A percentile compares a stretch with the other conserved stretches of the same genome.
phyloP scores from a whole-genome alignment of 768 basidiomycete genomes.

The Russula abietina region DNA sequence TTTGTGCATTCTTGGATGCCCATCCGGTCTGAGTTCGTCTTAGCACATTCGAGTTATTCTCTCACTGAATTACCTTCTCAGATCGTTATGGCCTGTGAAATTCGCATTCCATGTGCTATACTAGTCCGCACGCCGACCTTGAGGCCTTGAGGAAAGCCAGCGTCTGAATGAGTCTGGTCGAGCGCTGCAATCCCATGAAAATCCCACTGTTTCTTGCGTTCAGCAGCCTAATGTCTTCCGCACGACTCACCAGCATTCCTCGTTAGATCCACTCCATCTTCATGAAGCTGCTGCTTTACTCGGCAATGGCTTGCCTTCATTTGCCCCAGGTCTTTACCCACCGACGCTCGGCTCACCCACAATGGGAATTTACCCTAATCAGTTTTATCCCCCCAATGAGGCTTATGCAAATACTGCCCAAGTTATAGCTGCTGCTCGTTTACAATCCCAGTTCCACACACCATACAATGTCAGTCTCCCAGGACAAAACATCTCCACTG shows the following conservation, averaged over 20 bases:
- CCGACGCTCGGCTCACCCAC: conserved; percentile 39
- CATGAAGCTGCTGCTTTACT: conserved; percentile 66
- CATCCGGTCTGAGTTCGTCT: too few relatives aligned
- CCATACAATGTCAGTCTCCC: conserved; percentile 41
- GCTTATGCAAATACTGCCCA: conserved; percentile 47
- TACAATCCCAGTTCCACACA: conserved; percentile 50
- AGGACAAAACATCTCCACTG: conserved; percentile 14
- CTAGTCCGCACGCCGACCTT: too few relatives aligned
- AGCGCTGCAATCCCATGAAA: conserved; percentile 46
- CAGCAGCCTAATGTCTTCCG: conserved; percentile 75
- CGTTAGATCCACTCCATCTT: conserved; percentile 72
- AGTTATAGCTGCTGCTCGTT: conserved; percentile 49
- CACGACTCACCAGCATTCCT: conserved; percentile 71
- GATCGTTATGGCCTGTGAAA: too few relatives aligned
- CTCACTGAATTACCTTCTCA: too few relatives aligned
- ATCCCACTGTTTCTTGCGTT: conserved; percentile 63
- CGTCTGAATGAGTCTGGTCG: too few relatives aligned
- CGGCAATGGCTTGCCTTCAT: conserved; percentile 50
- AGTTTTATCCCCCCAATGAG: conserved; percentile 62
- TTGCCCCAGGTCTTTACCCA: conserved; percentile 51
- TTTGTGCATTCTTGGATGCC: too few relatives aligned
- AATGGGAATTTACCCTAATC: conserved; percentile 60
- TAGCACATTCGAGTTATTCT: too few relatives aligned
- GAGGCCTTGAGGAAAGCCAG: too few relatives aligned
- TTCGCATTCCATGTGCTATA: too few relatives aligned